These are phyloP conservation scores for Fusarium miscanthi DNA, from an alignment of 2,329 filamentous ascomycete genomes.

Conservation along the genomic window DNA sequence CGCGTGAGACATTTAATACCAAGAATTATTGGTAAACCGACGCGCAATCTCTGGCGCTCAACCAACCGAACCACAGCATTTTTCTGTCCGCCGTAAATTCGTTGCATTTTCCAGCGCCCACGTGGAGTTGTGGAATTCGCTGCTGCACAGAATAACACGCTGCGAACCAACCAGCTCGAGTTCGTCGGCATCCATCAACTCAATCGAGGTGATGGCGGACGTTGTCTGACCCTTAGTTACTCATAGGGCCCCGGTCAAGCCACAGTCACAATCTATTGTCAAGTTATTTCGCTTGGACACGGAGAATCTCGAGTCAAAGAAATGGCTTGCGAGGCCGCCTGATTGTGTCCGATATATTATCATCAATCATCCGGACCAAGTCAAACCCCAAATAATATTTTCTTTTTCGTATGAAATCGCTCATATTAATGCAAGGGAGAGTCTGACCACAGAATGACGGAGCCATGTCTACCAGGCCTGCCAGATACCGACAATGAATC, in stretches of 20 bases:
- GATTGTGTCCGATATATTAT: background rate
- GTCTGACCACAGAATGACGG: background rate
- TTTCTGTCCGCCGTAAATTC: constrained; percentile 1
- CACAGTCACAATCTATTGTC: constrained; percentile 13
- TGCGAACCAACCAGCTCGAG: constrained; percentile 16
- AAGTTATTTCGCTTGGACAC: constrained; percentile 22
- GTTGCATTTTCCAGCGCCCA: constrained; percentile 30
- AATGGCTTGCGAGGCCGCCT: constrained; percentile 2
- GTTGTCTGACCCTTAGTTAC: constrained; percentile 11
- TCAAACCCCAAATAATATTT: constrained; percentile 9
- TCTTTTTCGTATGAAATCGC: constrained; percentile 16
- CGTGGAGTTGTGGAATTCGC: constrained; percentile 45
- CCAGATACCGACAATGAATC: background rate
- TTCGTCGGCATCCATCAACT: constrained; percentile 10
- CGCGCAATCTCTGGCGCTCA: constrained; percentile 39
- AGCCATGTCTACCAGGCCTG: background rate
- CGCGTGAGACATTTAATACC: constrained; percentile 29
- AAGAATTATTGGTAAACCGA: constrained; percentile 15
- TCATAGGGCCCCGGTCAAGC: constrained; percentile 22
- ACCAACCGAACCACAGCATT: constrained; percentile 30
- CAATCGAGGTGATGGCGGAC: constrained; percentile 1
- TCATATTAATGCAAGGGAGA: constrained; percentile 15
- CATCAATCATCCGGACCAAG: constrained; percentile 3
- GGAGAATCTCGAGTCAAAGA: constrained; percentile 11
- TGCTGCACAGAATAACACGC: constrained; percentile 18